Conservation (phyloP, 208 protist genomes). For the Acanthamoeba culbertsoni region DNA sequence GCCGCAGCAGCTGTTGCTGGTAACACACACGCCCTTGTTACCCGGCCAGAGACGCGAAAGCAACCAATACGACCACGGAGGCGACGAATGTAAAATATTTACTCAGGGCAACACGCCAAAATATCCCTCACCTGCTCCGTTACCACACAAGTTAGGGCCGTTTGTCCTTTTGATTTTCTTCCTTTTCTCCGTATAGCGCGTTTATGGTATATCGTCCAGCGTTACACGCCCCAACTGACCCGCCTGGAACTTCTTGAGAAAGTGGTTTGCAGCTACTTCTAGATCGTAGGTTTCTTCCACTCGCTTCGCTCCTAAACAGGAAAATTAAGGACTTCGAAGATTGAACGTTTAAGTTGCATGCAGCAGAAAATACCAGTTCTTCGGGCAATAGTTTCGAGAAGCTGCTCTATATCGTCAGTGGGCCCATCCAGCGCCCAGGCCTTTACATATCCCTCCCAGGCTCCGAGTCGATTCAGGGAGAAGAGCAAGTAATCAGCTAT, state of each 20-base stretch:
- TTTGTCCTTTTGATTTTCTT: neutral
- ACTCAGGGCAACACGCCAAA: too few species aligned
- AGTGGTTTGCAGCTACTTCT: neutral
- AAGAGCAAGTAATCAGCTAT: slow-evolving; percentile 61
- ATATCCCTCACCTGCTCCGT: neutral
- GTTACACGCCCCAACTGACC: slow-evolving; percentile 28
- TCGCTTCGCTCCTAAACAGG: neutral
- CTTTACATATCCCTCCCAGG: neutral
- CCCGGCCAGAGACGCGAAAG: too few species aligned
- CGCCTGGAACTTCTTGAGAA: neutral
- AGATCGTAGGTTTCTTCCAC: slow-evolving; percentile 1
- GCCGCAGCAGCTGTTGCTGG: too few species aligned
- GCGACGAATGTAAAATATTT: too few species aligned
- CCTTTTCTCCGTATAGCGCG: too few species aligned
- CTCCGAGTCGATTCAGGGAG: slow-evolving; percentile 8
- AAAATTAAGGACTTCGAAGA: too few species aligned
- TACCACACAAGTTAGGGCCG: neutral
- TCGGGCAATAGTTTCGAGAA: neutral
- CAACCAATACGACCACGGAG: too few species aligned
- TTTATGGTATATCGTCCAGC: slow-evolving; percentile 15
- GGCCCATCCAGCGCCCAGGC: neutral
- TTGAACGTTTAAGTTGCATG: neutral
- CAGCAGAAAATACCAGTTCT: neutral
- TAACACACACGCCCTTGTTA: too few species aligned
- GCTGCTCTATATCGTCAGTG: neutral